Percentiles rank a stretch among this genome's conserved stretches.
phyloP scores from a whole-genome alignment of 805 yeast genomes.

The Suhomyces tanzawaensis region DNA sequence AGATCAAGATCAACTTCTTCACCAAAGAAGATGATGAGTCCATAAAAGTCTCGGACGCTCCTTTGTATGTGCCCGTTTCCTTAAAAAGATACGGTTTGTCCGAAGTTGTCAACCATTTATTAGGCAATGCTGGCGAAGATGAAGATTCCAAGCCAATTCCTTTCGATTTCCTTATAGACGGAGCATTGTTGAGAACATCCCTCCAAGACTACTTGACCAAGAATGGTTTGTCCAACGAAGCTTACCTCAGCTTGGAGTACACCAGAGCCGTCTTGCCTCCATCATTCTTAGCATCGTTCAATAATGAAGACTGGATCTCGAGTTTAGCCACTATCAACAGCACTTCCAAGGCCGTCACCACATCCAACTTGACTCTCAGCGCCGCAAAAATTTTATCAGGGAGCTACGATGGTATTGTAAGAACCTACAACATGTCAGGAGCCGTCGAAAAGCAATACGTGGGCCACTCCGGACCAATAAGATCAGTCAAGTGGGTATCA shows the following conservation, averaged over 20 bases:
- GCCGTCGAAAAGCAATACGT: slow-evolving; percentile 72
- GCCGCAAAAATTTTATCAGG: slow-evolving; percentile 74
- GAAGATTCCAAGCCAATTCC: slow-evolving; percentile 66
- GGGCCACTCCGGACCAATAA: slow-evolving; percentile 88
- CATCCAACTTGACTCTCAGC: slow-evolving; percentile 24
- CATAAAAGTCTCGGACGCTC: slow-evolving; percentile 69
- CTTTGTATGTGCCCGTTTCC: slow-evolving; percentile 82
- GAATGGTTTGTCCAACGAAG: slow-evolving; percentile 80
- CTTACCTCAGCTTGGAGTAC: slow-evolving; percentile 77
- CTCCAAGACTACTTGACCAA: slow-evolving; percentile 73
- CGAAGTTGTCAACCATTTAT: slow-evolving; percentile 89
- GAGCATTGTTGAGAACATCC: slow-evolving; percentile 73
- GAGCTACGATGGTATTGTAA: slow-evolving; percentile 90
- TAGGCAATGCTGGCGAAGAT: slow-evolving; percentile 39
- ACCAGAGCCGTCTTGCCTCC: slow-evolving; percentile 94
- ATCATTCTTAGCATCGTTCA: slow-evolving; percentile 80
- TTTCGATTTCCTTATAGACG: slow-evolving; percentile 88
- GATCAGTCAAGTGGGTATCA: slow-evolving; percentile 76
- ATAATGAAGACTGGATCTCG: slow-evolving; percentile 95
- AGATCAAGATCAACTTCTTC: slow-evolving; percentile 76
- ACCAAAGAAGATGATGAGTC: slow-evolving; percentile 80
- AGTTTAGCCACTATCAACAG: slow-evolving; percentile 56
- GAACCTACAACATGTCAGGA: slow-evolving; percentile 84
- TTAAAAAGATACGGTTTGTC: slow-evolving; percentile 89
- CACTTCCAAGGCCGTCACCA: slow-evolving; percentile 19